Percentiles rank a stretch among this genome's conserved stretches.
Evolutionary conservation across 1,139 yeast genomes (phyloP).

Genomic region (Candida sanyaensis): DNA sequence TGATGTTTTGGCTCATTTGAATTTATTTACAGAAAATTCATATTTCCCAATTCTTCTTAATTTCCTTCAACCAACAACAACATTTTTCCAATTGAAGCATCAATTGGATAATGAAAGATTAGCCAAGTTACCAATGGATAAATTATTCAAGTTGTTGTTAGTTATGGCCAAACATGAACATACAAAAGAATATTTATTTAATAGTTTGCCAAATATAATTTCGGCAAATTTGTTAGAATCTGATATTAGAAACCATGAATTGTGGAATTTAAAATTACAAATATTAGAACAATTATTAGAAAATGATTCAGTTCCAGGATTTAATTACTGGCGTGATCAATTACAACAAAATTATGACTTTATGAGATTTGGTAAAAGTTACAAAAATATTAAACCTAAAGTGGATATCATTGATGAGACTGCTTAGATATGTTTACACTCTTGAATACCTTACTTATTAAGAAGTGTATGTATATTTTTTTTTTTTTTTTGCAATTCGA

Average conservation of each 20-base stretch:
- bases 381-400: slow-evolving; percentile 24
- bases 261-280: slow-evolving; percentile 29
- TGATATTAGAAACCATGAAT: slow-evolving; percentile 20
- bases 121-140: slow-evolving; percentile 26
- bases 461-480: too few species aligned
- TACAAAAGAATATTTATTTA: slow-evolving; percentile 27
- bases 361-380: slow-evolving; percentile 34
- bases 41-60: slow-evolving; percentile 34
- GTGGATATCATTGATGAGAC: slow-evolving; percentile 23
- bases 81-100: slow-evolving; percentile 22
- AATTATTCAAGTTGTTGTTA: slow-evolving; percentile 24
- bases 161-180: slow-evolving; percentile 24
- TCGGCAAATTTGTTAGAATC: slow-evolving; percentile 22
- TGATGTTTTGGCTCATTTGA: slow-evolving; percentile 18
- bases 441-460: too few species aligned
- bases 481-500: too few species aligned
- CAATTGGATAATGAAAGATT: slow-evolving; percentile 21
- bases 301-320: slow-evolving; percentile 19
- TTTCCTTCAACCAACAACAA: slow-evolving; percentile 19
- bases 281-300: slow-evolving; percentile 25
- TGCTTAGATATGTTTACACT: too few species aligned
- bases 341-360: slow-evolving; percentile 22
- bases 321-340: slow-evolving; percentile 26
- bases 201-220: slow-evolving; percentile 29
- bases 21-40: slow-evolving; percentile 21